Base-by-base conservation (phyloP, 2,329 filamentous ascomycete species). In the Biscogniauxia mediterranea region DNA sequence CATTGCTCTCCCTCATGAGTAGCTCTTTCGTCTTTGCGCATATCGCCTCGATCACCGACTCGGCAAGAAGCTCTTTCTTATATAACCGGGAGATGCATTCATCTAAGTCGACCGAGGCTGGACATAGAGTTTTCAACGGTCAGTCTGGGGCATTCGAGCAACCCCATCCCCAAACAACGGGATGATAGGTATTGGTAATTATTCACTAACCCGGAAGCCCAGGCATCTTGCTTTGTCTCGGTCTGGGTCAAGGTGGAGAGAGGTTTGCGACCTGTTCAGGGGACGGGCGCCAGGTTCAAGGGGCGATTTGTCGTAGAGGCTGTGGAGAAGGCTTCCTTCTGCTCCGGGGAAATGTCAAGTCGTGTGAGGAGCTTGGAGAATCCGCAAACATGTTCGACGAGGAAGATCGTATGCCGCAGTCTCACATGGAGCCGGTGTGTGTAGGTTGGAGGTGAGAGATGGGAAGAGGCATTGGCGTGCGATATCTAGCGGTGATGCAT, bases 1-100 rank as follows among this genome's bases (percentile, higher is more conserved):
- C 95, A 79, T 99, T 99, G 85, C 94, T 98, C 86, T 99, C 95
- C 75, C 96, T 94, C 95, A 99, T 99, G 69, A 99, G 85, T 70
- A 99, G 84, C 81, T 99, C 95, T 76, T 99, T 99, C 21, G 96
- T 95, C 78, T 99, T 99, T 77, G 95, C 93, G 81, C 95, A 99
- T 87, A 99, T 94, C 72, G 95, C 95, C 81, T 99, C 95, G 78
- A 99, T 94, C 68, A 99, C 93, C 51, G 94, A 97, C 79, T 99
- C 95, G 71, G 95, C 93, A 61, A 99, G 87, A 62, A 99, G 86
- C 77, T 98, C 95, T 77, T 97, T 97, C 75, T 95, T 94, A 80
- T 98, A 98, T 58, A 99, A 86, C 69, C 94, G 90, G 75, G 92
- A 88, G 80, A 99, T 98, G 80, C 95, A 99, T 85, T 98, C 93